Evolutionary conservation across 1,284 basidiomycete genomes (phyloP), one percentile per base, ranked within the genome.

Genomic region (Nidula niveotomentosa): DNA sequence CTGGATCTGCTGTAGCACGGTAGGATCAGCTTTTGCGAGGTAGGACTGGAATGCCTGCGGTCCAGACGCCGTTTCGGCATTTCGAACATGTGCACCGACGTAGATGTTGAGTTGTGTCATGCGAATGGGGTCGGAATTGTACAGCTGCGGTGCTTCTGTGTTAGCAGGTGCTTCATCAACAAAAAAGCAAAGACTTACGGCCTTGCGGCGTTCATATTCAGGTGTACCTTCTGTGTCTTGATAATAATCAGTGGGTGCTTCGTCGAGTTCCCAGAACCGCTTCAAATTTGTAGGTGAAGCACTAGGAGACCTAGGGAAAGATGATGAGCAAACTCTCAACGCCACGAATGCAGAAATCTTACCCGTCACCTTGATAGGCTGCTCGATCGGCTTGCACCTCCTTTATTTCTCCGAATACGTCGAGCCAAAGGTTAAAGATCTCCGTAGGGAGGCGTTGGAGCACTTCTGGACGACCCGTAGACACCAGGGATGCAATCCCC

Each of bases 341-440:
- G 41, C 45, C 45, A 17, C 8, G 5, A 10, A 10, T 23, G n/a
- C n/a, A 45, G 39, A 41, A 15, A 3, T 18, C 43, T 15, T 59
- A 56, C 51, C 54, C 56, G 51, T 62, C 60, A 36, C 75, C 74
- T 55, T 75, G 74, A n/a, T 72, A 69, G 17, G 65, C 65, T 30
- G 75, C 65, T 41, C 75, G 71, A 6, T 75, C 70, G 18, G 68
- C 69, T 53, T 80, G 72, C 1, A 85, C 84, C 68, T 94, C 91
- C 64, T 86, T 90, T 53, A 94, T 77, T 68, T 96, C 94, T 9
- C 88, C 90, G 45, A 96, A 88, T 4, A 95, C 93, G 63, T 96
- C 94, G 48, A 93, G 75, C 91, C 93, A 96, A 44, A 96, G 76
- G 66, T 94, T 94, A 72, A 93, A 92, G 58, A 91, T 83, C 62